Base-by-base conservation (phyloP, 139 green algal genomes). In the Astrephomene gubernaculifera region DNA sequence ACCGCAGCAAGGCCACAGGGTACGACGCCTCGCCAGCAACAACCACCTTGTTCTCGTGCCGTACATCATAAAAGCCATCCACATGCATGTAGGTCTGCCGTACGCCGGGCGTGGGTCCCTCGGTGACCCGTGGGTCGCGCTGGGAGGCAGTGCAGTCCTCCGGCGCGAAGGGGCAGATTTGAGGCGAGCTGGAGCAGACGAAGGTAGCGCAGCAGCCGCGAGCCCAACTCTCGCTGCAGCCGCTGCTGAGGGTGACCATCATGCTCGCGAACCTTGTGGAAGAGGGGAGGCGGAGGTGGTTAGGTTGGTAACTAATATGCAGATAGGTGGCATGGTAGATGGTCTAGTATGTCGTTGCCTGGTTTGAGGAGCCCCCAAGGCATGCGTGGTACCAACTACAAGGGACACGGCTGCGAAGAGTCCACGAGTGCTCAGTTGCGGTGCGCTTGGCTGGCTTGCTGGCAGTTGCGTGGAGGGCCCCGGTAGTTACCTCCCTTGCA, bases 181-280 rank as follows among this genome's bases (percentile, higher is more conserved):
- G 68, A 0, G 2, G 17, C 27, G 21, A 57, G 27, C 31, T 60
- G 27, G 52, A 60, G 68, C 80, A 86, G 31, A 86, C 33, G 24
- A 80, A 63, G 25, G 52, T 39, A 53, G 80, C 35, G 80, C 80
- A 86, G 80, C 80, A 86, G 52, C 80, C 80, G n/a, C 38, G 35
- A 10, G 80, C 49, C 80, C 80, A 86, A 19, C 2, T 35, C 69
- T 86, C 80, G 24, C 38, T 27, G 29, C 80, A 86, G 31, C 80
- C 80, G 35, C 68, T 80, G 68, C 53, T 80, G 25, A 86, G 68
- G 33, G 80, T 86, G 24, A 80, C 80, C 12, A 63, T 61, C 76
- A 83, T 83, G 39, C 29, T 29, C 10, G 76, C 61, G 17, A 83
- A 64, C 43, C 76, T 72, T n/a, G n/a, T n/a, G 44, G 12, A 61